Base-by-base conservation (phyloP, 2,329 filamentous ascomycete genomes). In the Pleomassaria siparia region DNA sequence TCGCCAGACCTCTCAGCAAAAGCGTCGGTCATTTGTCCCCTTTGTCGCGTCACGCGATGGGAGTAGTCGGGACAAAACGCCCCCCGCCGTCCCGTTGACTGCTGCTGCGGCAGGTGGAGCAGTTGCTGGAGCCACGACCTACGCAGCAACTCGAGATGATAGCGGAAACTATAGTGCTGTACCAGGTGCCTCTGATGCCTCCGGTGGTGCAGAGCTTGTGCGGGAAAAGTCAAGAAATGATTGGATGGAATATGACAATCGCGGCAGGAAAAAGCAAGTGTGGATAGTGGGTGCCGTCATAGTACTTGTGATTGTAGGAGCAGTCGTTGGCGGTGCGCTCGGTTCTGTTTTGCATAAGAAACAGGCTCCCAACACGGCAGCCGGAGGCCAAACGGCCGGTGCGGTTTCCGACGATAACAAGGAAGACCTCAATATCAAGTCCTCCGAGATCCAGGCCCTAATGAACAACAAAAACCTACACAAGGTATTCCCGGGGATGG, bases 401-500 rank as follows among this genome's bases (percentile, higher is more conserved):
- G 70, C 41, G 1, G 84, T 87, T 0, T 69, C 71, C 4, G 74
- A 80, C n/a, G 88, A 92, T 63, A 71, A 76, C 46, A 88, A 88
- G 58, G 85, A 86, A 33, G 88, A 92, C 54, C 80, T 96, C 6
- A 74, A 79, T 69, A 84, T 85, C 68, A 75, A 92, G 69, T 95
- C 89, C 8, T 58, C 74, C 1, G 88, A 95, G 72, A 95, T 96
- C 73, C 80, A 95, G 74, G 77, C 78, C 3, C 77, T 97, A 12
- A 78, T 96, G 76, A 86, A 88, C 74, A 96, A 96, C 71, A 67
- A 78, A 0, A 74, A 91, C 54, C 79, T 97, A 20, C 90, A 96
- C 79, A 95, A 90, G 70, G 90, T 97, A 2, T 97, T 97, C 69
- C 89, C 91, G 0, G 92, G 91, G 21, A 89, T 97, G 73, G 92